These are phyloP conservation scores for Aotearoamyces nothofagi DNA, from an alignment of 2,329 filamentous ascomycete genomes.

Conservation along the genomic window DNA sequence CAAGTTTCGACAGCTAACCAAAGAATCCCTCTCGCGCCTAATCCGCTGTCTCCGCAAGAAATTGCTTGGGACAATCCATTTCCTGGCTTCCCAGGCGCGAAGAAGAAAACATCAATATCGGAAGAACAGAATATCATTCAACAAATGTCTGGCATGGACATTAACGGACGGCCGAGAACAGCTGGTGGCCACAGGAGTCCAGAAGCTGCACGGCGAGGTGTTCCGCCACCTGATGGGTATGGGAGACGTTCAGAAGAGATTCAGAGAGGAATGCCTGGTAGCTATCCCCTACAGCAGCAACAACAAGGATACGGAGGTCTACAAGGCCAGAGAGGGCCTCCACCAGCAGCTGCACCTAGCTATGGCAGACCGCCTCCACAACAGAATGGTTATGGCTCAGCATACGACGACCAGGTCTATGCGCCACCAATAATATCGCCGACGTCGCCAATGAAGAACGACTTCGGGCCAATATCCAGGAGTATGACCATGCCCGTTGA, in stretches of 20 bases:
- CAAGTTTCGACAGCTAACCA: constrained; percentile 7
- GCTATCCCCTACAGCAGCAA: constrained; percentile 10
- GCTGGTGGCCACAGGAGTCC: constrained; percentile 12
- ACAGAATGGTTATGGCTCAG: constrained; percentile 12
- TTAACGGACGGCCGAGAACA: constrained; percentile 11
- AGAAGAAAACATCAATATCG: constrained; percentile 24
- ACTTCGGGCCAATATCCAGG: constrained; percentile 35
- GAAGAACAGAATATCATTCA: constrained; percentile 20
- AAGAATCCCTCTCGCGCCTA: constrained; percentile 15
- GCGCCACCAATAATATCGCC: constrained; percentile 8
- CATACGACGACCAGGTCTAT: constrained; percentile 10
- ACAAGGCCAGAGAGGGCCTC: constrained; percentile 8
- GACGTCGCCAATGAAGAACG: constrained; percentile 20
- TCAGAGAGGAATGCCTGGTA: constrained; percentile 9
- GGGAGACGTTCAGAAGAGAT: constrained; percentile 12
- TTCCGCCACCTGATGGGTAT: constrained; percentile 10
- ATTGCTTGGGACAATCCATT: constrained; percentile 32
- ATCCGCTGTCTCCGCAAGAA: constrained; percentile 22
- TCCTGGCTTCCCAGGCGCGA: constrained; percentile 24
- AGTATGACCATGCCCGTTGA: constrained; percentile 47
- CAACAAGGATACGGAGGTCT: constrained; percentile 14
- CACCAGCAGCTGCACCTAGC: constrained; percentile 7
- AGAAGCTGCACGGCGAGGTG: constrained; percentile 2
- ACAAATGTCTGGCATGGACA: constrained; percentile 16
- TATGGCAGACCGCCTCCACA: constrained; percentile 8